Evolutionary conservation across 1,284 basidiomycete genomes (phyloP).

Genomic region (Taiwanofungus camphoratus): DNA sequence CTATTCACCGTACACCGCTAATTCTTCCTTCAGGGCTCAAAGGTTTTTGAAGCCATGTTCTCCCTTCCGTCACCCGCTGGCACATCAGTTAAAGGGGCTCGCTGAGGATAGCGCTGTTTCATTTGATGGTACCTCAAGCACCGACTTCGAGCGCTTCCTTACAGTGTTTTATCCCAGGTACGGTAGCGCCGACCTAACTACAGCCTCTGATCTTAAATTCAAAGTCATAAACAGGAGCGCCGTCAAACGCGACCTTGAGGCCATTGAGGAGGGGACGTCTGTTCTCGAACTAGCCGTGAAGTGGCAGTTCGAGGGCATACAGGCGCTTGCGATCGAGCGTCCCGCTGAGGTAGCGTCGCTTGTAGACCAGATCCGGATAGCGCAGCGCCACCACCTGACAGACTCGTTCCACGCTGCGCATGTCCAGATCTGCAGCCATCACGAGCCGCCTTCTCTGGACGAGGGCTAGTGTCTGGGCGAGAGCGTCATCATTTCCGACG

Average conservation of each 20-base stretch:
- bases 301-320: conserved; percentile 15
- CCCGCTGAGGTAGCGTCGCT: conserved; percentile 9
- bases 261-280: conserved; percentile 13
- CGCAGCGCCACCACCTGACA: conserved; percentile 8
- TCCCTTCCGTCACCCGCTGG: conserved; percentile 2
- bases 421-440: conserved; percentile 7
- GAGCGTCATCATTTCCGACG: conserved; percentile 1
- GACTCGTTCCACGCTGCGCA: conserved; percentile 10
- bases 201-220: not conserved
- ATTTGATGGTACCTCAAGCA: conserved; percentile 4
- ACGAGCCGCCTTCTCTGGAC: conserved; percentile 6
- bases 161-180: conserved; percentile 7
- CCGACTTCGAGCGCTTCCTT: conserved; percentile 9
- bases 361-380: conserved; percentile 17
- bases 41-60: conserved; percentile 14
- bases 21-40: conserved; percentile 13
- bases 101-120: conserved; percentile 1
- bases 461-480: conserved; percentile 10
- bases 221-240: conserved; percentile 5
- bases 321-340: conserved; percentile 10
- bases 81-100: conserved; percentile 2
- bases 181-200: not conserved
- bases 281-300: conserved; percentile 15
- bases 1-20: conserved; percentile 15
- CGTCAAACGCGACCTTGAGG: conserved; percentile 5